These are phyloP conservation scores for Magnolia changhungtana DNA, from an alignment of 164 flowering plant species.

Conservation along the genomic window DNA sequence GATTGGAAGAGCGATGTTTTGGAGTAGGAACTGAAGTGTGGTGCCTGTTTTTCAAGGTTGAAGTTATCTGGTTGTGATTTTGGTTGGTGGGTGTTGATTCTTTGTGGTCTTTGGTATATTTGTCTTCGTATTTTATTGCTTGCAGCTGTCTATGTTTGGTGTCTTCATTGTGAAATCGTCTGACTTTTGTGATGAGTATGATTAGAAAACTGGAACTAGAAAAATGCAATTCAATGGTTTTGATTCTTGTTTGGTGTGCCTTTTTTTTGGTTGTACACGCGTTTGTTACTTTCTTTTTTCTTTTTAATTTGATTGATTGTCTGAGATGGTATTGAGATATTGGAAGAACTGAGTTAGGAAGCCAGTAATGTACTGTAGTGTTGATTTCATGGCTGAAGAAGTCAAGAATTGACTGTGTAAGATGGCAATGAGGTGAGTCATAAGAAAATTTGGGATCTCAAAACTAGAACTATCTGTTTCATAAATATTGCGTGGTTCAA, in stretches of 20 bases:
- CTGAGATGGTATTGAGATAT: no score
- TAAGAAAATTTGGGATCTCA: no score
- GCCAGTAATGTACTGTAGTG: no score
- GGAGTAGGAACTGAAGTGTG: background rate
- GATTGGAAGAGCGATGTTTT: background rate
- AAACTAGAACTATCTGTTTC: no score
- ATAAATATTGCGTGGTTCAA: no score
- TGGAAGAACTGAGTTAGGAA: no score
- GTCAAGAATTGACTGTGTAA: no score
- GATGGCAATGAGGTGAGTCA: no score
- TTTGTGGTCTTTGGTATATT: background rate
- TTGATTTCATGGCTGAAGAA: no score
- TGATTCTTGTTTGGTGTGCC: background rate
- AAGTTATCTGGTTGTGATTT: background rate
- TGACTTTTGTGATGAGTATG: background rate
- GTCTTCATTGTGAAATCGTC: background rate
- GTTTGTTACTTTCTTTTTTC: background rate
- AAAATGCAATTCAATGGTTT: no score
- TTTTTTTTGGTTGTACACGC: background rate
- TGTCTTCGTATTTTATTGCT: background rate
- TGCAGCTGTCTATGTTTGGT: background rate
- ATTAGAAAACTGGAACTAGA: background rate
- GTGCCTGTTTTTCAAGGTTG: background rate
- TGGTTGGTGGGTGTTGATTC: background rate
- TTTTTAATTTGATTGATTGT: no score